These are phyloP conservation scores for Yarrowia hollandica DNA, from an alignment of 805 yeast genomes.

Conservation along the genomic window DNA sequence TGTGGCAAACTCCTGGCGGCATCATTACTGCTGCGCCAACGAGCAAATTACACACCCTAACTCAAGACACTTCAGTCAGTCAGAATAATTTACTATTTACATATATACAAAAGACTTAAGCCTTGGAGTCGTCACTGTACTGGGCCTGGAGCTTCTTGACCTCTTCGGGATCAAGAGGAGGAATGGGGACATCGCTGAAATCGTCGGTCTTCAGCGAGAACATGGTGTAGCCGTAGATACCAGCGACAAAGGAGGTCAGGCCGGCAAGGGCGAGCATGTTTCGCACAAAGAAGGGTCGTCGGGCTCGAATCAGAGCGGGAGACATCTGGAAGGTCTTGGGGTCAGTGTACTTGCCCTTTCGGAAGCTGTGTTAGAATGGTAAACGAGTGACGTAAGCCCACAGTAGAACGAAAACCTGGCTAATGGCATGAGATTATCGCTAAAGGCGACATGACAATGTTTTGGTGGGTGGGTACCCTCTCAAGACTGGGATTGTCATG, in stretches of 20 bases:
- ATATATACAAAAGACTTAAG: constrained; percentile 24
- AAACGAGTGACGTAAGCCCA: too few relatives aligned
- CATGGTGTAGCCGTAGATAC: constrained; percentile 51
- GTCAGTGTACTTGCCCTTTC: constrained; percentile 18
- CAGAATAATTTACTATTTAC: constrained; percentile 28
- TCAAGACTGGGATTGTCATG: too few relatives aligned
- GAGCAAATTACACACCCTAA: too few relatives aligned
- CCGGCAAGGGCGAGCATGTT: constrained; percentile 64
- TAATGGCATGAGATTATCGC: too few relatives aligned
- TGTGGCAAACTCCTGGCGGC: too few relatives aligned
- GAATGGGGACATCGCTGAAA: constrained; percentile 88
- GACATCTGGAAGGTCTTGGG: constrained; percentile 76
- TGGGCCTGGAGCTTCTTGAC: constrained; percentile 27
- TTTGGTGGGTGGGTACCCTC: too few relatives aligned
- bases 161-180: constrained; percentile 81
- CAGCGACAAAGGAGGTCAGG: constrained; percentile 63
- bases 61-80: too few relatives aligned
- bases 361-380: constrained; percentile 19
- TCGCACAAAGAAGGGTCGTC: constrained; percentile 79
- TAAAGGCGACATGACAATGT: too few relatives aligned
- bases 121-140: constrained; percentile 18
- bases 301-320: constrained; percentile 88
- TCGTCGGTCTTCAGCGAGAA: constrained; percentile 58
- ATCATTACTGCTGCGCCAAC: too few relatives aligned
- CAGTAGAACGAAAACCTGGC: too few relatives aligned